These are phyloP conservation scores for Thymus mandschuricus DNA, from an alignment of 257 asterid species.

Conservation along the genomic window DNA sequence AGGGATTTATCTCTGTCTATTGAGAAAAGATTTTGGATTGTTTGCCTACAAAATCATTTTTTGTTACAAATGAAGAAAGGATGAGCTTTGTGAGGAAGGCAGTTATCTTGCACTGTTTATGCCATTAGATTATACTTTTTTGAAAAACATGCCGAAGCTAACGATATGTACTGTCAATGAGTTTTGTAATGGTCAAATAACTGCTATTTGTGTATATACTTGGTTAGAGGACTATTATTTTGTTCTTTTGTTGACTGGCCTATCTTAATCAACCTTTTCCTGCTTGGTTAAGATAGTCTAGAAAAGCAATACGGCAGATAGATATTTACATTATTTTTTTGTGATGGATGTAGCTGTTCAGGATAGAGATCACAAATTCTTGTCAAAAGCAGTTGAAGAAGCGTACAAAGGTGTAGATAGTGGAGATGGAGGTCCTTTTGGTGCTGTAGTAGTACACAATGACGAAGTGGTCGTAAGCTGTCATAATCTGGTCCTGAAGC, in stretches of 20 bases:
- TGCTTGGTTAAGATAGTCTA: conserved; percentile 19
- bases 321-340: conserved; percentile 14
- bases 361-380: conserved; percentile 89
- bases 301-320: conserved; percentile 13
- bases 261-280: conserved; percentile 23
- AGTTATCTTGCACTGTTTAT: conserved; percentile 12
- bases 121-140: background rate
- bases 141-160: conserved; percentile 14
- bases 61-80: conserved; percentile 15
- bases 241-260: conserved; percentile 8
- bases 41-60: conserved; percentile 1
- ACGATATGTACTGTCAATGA: background rate
- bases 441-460: conserved; percentile 88
- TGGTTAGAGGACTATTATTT: background rate
- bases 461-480: conserved; percentile 92
- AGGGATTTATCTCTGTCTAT: background rate
- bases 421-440: conserved; percentile 99
- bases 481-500: conserved; percentile 82
- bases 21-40: background rate
- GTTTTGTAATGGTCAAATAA: conserved; percentile 7
- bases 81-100: background rate
- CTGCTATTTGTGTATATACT: background rate
- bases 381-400: conserved; percentile 92
- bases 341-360: conserved; percentile 66
- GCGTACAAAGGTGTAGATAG: conserved; percentile 94